Evolutionary conservation across 108 stramenopile genomes (phyloP), one percentile per base, ranked within the genome.

Genomic region (Nannochloropsis salina): DNA sequence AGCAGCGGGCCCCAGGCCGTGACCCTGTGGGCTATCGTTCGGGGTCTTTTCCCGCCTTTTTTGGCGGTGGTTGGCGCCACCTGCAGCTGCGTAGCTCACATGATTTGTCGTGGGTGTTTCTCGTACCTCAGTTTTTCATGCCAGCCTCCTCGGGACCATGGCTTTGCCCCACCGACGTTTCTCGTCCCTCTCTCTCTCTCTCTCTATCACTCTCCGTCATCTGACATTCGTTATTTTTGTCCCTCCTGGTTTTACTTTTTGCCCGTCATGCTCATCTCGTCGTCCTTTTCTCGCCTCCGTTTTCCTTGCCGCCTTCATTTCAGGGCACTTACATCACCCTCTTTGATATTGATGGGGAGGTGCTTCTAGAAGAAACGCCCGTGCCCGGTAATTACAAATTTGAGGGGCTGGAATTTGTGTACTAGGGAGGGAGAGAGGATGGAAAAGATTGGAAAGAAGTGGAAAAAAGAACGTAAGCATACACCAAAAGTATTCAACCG

Each of bases 351-450:
- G 94, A 95, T 9, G 97, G 97, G 51, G 94, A 95, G 84, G 94
- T 96, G 12, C 90, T 98, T 80, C 91, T 95, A 92, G 95, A 96
- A 51, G 97, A 98, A 92, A 91, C 93, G 81, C 90, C 93, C 86
- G 85, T 93, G 41, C 90, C 94, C 80, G 89, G 93, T n/a, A 87
- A 92, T n/a, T 83, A 91, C 85, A 98, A 98, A 85, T 98, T 94
- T 90, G 97, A 98, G 90, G 97, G 96, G n/a, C 83, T 98, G 82
- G 96, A 98, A 86, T 96, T 98, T 85, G 93, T 96, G 4, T 83
- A 47, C 20, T 42, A 40, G 42, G 84, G n/a, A 22, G 61, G 42
- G 21, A 40, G 42, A 44, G 80, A 44, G 5, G 44, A 44, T 20
- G 85, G 47, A 31, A 31, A 31, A 31, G 31, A 51, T 10, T 51